These are phyloP conservation scores for Truncatella angustata DNA, from an alignment of 2,329 filamentous ascomycete species.

Conservation along the genomic window DNA sequence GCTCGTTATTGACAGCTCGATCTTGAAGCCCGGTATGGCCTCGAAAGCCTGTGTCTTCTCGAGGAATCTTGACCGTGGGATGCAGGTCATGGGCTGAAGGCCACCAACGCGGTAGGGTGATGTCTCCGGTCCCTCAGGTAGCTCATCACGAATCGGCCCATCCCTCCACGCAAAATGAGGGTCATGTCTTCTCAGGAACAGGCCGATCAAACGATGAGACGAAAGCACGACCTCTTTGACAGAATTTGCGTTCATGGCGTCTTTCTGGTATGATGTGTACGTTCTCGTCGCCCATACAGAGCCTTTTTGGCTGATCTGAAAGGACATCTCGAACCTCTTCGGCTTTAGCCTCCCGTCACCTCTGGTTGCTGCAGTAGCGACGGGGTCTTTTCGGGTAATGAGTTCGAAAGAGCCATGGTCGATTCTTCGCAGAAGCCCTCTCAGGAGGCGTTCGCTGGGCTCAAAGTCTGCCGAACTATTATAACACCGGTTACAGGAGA, in stretches of 20 bases:
- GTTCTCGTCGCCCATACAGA: slow-evolving; percentile 41
- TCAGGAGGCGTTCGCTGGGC: slow-evolving; percentile 45
- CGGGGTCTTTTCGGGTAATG: slow-evolving; percentile 50
- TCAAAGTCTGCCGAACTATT: slow-evolving; percentile 42
- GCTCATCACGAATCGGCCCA: slow-evolving; percentile 38
- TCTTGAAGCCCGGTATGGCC: slow-evolving; percentile 46
- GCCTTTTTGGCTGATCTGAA: slow-evolving; percentile 41
- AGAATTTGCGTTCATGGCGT: slow-evolving; percentile 39
- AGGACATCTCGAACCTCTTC: slow-evolving; percentile 47
- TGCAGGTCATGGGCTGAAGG: slow-evolving; percentile 44
- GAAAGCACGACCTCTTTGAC: slow-evolving; percentile 47
- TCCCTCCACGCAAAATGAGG: slow-evolving; percentile 47
- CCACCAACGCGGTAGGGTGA: slow-evolving; percentile 38
- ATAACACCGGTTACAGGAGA: slow-evolving; percentile 45
- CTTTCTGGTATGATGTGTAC: slow-evolving; percentile 50
- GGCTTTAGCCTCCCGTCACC: slow-evolving; percentile 38
- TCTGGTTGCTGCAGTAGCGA: slow-evolving; percentile 39
- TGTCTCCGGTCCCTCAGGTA: slow-evolving; percentile 35
- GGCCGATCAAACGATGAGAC: slow-evolving; percentile 48
- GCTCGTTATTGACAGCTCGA: slow-evolving; percentile 45
- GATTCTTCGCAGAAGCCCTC: slow-evolving; percentile 47
- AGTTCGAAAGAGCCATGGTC: slow-evolving; percentile 52
- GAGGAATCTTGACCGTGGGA: slow-evolving; percentile 44
- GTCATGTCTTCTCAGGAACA: slow-evolving; percentile 51
- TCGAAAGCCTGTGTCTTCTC: slow-evolving; percentile 45